Conservation (phyloP, 176 grass and related monocot genomes). For the Phoenix roebelenii region DNA sequence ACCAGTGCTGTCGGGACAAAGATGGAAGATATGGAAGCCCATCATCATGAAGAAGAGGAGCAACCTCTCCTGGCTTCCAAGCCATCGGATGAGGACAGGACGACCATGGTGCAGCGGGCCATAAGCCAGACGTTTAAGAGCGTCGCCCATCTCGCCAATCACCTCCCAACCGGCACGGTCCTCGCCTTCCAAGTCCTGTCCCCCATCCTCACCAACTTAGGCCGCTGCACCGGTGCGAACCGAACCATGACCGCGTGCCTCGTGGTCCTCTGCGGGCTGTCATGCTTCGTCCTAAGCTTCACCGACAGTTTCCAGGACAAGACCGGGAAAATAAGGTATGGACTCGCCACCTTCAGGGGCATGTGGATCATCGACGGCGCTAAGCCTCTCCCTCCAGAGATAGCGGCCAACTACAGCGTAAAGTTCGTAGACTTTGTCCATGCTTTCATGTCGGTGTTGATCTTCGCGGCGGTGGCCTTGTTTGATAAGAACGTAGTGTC, state of each 20-base stretch:
- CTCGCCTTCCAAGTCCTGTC: constrained; percentile 35
- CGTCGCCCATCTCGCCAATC: constrained; percentile 28
- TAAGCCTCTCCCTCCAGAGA: constrained; percentile 6
- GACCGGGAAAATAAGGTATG: constrained; percentile 23
- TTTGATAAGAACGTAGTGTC: constrained; percentile 26
- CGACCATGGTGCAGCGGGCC: constrained; percentile 18
- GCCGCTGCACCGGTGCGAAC: constrained; percentile 13
- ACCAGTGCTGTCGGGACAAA: too few species aligned
- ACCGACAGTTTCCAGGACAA: constrained; percentile 35
- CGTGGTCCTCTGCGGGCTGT: constrained; percentile 25
- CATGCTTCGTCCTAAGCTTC: constrained; percentile 40
- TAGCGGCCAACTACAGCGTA: constrained; percentile 2
- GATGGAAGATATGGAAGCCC: too few species aligned
- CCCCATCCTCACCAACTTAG: constrained; percentile 26
- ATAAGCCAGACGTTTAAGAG: constrained; percentile 27
- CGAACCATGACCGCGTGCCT: constrained; percentile 31
- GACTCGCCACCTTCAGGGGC: constrained; percentile 20
- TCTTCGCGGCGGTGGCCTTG: constrained; percentile 38
- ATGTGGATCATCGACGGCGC: constrained; percentile 38
- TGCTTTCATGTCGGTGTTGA: constrained; percentile 20
- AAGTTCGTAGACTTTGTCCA: constrained; percentile 42
- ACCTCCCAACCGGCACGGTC: constrained; percentile 35
- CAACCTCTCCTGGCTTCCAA: background rate
- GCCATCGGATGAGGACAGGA: constrained; percentile 1
- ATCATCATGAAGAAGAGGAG: too few species aligned